phyloP scores from a whole-genome alignment of 208 protist genomes.

The Borovskyia barvae region DNA sequence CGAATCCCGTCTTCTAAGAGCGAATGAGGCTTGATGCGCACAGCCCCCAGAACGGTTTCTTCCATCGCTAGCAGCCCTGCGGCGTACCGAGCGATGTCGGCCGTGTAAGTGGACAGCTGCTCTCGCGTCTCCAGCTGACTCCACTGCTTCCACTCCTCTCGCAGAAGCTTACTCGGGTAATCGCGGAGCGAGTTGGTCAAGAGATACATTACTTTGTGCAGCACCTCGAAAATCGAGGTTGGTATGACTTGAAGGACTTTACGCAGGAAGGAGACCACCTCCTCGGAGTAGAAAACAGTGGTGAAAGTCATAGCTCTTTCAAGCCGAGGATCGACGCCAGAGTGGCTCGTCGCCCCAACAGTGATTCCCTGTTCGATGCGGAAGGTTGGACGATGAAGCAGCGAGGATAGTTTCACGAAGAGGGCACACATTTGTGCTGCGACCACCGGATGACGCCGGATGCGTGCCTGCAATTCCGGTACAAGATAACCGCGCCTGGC shows the following conservation, averaged over 20 bases:
- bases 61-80: slow-evolving; percentile 98
- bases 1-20: slow-evolving; percentile 97
- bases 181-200: slow-evolving; percentile 82
- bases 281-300: slow-evolving; percentile 92
- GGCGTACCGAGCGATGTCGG: slow-evolving; percentile 93
- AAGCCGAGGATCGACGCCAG: slow-evolving; percentile 53
- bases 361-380: slow-evolving; percentile 84
- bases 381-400: slow-evolving; percentile 95
- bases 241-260: slow-evolving; percentile 97
- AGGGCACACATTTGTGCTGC: slow-evolving; percentile 94
- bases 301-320: slow-evolving; percentile 83
- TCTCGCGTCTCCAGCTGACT: slow-evolving; percentile 92
- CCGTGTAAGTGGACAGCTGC: slow-evolving; percentile 84
- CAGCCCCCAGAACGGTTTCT: slow-evolving; percentile 96
- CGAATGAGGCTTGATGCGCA: slow-evolving; percentile 95
- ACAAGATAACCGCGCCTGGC: slow-evolving; percentile 82
- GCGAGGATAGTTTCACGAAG: slow-evolving; percentile 96
- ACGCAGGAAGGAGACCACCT: slow-evolving; percentile 92
- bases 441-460: slow-evolving; percentile 88
- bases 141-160: slow-evolving; percentile 68
- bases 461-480: slow-evolving; percentile 91
- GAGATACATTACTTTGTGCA: slow-evolving; percentile 94
- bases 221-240: slow-evolving; percentile 92
- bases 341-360: slow-evolving; percentile 11
- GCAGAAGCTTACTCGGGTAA: slow-evolving; percentile 67